Evolutionary conservation across 257 asterid species (phyloP).

Genomic region (Salvia hispanica): DNA sequence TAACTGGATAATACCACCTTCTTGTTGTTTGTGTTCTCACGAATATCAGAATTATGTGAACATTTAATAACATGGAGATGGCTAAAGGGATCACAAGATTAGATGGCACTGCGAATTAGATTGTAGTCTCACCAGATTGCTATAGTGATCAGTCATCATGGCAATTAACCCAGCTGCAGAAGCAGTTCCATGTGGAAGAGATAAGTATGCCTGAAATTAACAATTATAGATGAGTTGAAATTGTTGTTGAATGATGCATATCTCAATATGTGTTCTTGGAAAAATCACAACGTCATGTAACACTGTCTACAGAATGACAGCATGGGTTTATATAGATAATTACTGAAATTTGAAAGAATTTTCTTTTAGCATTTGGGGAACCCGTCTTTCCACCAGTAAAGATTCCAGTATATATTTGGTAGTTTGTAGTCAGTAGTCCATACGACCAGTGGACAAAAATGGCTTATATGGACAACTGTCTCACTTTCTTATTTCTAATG

Average conservation of each 20-base stretch:
- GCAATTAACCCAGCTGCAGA: constrained; percentile 89
- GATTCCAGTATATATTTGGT: constrained; percentile 8
- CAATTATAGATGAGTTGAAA: constrained; percentile 22
- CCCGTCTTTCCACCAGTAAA: constrained; percentile 23
- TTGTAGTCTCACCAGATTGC: constrained; percentile 73
- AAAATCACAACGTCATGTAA: constrained; percentile 21
- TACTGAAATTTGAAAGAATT: constrained; percentile 1
- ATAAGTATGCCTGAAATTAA: constrained; percentile 83
- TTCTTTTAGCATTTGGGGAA: constrained; percentile 11
- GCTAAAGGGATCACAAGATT: background rate
- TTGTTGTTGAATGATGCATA: constrained; percentile 19
- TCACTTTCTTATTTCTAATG: constrained; percentile 11
- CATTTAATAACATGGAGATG: constrained; percentile 20
- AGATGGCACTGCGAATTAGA: constrained; percentile 22
- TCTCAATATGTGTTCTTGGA: constrained; percentile 13
- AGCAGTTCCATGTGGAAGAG: constrained; percentile 97
- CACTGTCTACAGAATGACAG: constrained; percentile 3
- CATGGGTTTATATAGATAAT: background rate
- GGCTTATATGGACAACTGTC: background rate
- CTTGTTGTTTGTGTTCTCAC: constrained; percentile 22
- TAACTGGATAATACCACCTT: constrained; percentile 6
- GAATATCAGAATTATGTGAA: constrained; percentile 7
- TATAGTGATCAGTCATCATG: constrained; percentile 96
- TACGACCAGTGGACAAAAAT: constrained; percentile 21
- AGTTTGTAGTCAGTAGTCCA: constrained; percentile 1